Base-by-base conservation (phyloP, 345 rosid genomes). In the Durio zibethinus region DNA sequence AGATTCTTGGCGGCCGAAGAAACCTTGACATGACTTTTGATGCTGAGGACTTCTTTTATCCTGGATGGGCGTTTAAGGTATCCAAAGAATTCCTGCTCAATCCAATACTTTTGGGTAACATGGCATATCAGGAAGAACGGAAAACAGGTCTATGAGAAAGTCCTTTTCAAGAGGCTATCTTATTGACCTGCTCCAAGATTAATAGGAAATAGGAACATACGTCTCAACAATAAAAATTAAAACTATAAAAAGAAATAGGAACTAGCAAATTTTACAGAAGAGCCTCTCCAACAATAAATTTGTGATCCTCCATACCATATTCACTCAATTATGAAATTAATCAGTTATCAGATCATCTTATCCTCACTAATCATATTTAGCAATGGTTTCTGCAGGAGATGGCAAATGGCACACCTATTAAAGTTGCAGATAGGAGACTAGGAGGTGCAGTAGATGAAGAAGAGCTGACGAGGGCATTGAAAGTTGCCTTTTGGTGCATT, bases 11-110 rank as follows among this genome's bases (percentile, higher is more conserved):
- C 40, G 93, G 97, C 52, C 78, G 95, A 64, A 89, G 91, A 82
- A 93, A 90, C 79, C 89, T 92, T 5, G 98, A 92, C 81, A 84
- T 89, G 86, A 87, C 93, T 2, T 86, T 36, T 14, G 70, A 85
- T 2, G 87, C 84, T 43, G 91, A 90, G 3, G 86, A 86, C 48
- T 94, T 94, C 89, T 94, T 89, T 77, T 93, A 86, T 72, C 97
- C 97, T 8, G 95, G 97, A 60, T 89, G 91, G 95, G 97, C 97
- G 20, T 93, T 79, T 25, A 94, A 94, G 93, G 97, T 92, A 80
- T 35, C 43, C 40, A 4, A 36, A 36, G 40, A 36, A 36, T 36
- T 36, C 40, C 5, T 36, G 40, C 40, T 36, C 40, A 36, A 36
- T 36, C 4, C 40, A 0, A 36, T 36, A 5, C 40, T 36, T 36